These are phyloP conservation scores for Thielaviopsis ethacetica DNA, from an alignment of 2,329 filamentous ascomycete species.

Conservation along the genomic window DNA sequence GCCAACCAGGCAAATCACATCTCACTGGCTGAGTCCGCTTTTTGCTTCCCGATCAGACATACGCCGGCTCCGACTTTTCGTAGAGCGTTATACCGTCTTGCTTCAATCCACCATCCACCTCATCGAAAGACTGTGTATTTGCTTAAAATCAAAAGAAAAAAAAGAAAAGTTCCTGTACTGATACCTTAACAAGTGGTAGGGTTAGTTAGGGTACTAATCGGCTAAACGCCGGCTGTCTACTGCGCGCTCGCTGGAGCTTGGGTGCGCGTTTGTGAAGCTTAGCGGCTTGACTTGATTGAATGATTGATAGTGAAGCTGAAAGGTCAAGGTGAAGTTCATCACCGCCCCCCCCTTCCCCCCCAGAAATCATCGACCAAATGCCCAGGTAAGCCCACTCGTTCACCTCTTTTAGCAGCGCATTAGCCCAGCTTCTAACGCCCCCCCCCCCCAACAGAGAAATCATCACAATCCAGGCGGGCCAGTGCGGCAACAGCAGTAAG, in stretches of 20 bases:
- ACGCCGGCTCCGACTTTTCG: too few species aligned
- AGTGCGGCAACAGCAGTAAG: slow-evolving; percentile 98
- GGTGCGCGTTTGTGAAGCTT: not conserved
- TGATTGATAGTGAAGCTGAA: not conserved
- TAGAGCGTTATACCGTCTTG: too few species aligned
- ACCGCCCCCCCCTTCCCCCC: too few species aligned
- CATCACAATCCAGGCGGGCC: slow-evolving; percentile 96
- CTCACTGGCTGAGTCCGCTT: too few species aligned
- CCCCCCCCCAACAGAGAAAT: slow-evolving; percentile 55
- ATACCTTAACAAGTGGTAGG: not conserved
- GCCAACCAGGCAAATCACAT: too few species aligned
- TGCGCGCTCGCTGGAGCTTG: not conserved
- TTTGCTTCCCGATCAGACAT: too few species aligned
- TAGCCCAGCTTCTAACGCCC: not conserved
- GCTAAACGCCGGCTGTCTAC: not conserved
- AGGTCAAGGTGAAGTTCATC: not conserved
- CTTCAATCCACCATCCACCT: too few species aligned
- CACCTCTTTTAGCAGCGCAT: not conserved
- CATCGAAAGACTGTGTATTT: too few species aligned
- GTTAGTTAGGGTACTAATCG: not conserved
- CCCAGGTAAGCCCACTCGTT: slow-evolving; percentile 12
- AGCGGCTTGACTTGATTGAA: not conserved
- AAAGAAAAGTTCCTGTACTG: not conserved
- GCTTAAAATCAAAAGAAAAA: too few species aligned
- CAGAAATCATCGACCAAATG: slow-evolving; percentile 6